Conservation (phyloP, 176 grass and related monocot genomes). For the Eragrostis nindensis region DNA sequence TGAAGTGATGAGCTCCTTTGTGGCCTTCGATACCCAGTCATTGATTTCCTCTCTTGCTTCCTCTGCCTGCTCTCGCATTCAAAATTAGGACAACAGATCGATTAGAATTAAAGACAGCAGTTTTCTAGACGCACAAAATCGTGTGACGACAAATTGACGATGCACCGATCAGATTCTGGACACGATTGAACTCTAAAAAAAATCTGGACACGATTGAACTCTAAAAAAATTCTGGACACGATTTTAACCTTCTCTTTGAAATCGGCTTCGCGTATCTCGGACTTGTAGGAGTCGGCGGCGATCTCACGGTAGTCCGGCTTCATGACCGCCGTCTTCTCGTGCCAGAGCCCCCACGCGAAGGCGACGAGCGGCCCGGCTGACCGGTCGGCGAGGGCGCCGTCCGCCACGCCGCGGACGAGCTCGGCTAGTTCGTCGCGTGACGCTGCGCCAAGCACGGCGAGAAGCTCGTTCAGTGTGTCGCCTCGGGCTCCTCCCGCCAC, state of each 20-base stretch:
- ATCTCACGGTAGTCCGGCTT: slow-evolving; percentile 19
- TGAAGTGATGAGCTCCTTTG: slow-evolving; percentile 30
- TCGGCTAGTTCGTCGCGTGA: neutral
- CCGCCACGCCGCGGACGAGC: neutral
- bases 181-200: too few relatives aligned
- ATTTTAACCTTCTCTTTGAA: slow-evolving; percentile 19
- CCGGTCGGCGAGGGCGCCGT: neutral
- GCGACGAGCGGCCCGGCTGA: slow-evolving; percentile 1
- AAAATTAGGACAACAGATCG: neutral
- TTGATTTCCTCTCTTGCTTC: slow-evolving; percentile 10
- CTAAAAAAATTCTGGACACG: too few relatives aligned
- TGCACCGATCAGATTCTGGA: too few relatives aligned
- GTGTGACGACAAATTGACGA: too few relatives aligned
- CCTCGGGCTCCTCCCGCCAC: neutral
- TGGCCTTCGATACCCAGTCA: slow-evolving; percentile 13
- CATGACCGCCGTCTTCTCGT: slow-evolving; percentile 12
- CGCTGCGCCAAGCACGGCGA: slow-evolving; percentile 10
- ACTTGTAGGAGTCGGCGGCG: neutral
- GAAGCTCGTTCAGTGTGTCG: neutral
- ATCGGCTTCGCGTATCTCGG: slow-evolving; percentile 7
- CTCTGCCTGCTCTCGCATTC: neutral
- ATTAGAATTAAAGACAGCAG: too few relatives aligned
- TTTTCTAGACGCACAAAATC: too few relatives aligned
- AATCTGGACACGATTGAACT: too few relatives aligned
- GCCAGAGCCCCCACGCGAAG: slow-evolving; percentile 34